phyloP scores from a whole-genome alignment of 2,329 filamentous ascomycete species.

The Aspergillus aculeatinus region DNA sequence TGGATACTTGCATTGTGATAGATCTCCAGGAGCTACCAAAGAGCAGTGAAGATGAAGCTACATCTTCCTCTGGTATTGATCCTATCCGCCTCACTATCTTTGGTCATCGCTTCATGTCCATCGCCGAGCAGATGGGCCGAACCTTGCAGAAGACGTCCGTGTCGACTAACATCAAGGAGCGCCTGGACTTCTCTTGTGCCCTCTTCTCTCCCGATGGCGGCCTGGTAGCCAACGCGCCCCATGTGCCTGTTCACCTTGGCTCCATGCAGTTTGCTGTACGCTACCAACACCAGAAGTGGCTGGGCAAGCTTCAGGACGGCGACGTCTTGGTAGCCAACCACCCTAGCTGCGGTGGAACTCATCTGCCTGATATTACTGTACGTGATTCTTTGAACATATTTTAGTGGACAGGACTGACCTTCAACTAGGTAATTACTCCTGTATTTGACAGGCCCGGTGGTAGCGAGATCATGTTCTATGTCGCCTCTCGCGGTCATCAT shows the following conservation, averaged over 20 bases:
- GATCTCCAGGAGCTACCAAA: slow-evolving; percentile 63
- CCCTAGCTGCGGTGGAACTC: slow-evolving; percentile 79
- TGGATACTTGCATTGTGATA: slow-evolving; percentile 86
- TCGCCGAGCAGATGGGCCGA: slow-evolving; percentile 60
- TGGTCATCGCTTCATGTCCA: slow-evolving; percentile 59
- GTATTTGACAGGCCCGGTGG: slow-evolving; percentile 64
- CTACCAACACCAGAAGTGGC: slow-evolving; percentile 77
- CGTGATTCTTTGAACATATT: slow-evolving; percentile 33
- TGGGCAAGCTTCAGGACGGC: slow-evolving; percentile 71
- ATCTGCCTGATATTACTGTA: slow-evolving; percentile 76
- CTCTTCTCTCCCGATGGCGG: slow-evolving; percentile 75
- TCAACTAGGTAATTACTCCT: slow-evolving; percentile 62
- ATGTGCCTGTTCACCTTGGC: slow-evolving; percentile 77
- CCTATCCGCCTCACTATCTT: slow-evolving; percentile 57
- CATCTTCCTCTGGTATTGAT: slow-evolving; percentile 38
- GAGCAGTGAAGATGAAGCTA: slow-evolving; percentile 15
- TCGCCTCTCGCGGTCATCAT: slow-evolving; percentile 76
- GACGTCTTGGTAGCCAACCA: slow-evolving; percentile 84
- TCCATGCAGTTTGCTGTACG: slow-evolving; percentile 83
- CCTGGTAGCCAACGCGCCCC: slow-evolving; percentile 67
- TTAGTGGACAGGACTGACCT: neutral
- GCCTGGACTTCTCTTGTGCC: slow-evolving; percentile 79
- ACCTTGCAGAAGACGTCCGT: slow-evolving; percentile 57
- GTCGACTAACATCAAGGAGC: slow-evolving; percentile 76
- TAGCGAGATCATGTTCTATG: slow-evolving; percentile 76